Evolutionary conservation across 2,329 filamentous ascomycete genomes (phyloP).

Genomic region (Aspergillus flavus): DNA sequence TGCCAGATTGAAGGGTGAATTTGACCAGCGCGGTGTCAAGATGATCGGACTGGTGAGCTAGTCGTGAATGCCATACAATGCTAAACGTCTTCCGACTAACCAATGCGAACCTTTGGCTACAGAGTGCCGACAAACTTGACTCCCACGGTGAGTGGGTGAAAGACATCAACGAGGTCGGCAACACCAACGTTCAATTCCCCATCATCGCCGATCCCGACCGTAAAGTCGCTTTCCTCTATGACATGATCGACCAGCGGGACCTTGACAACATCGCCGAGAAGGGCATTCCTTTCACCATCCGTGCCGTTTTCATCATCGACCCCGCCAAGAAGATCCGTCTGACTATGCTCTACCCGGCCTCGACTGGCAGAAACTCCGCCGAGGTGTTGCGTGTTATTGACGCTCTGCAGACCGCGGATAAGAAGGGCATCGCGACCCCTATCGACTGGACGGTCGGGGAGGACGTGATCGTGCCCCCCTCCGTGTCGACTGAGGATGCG

Average conservation of each 20-base stretch:
- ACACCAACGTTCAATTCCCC: conserved; percentile 72
- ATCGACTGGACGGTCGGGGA: conserved; percentile 90
- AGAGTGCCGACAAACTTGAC: conserved; percentile 75
- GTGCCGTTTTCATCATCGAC: conserved; percentile 93
- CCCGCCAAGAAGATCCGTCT: conserved; percentile 91
- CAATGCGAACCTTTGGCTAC: not conserved
- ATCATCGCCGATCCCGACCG: conserved; percentile 82
- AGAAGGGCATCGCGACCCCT: conserved; percentile 83
- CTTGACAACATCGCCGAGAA: conserved; percentile 79
- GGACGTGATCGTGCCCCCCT: conserved; percentile 88
- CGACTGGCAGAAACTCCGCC: conserved; percentile 79
- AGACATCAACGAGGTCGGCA: conserved; percentile 81
- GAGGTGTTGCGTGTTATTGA: conserved; percentile 80
- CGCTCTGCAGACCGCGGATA: conserved; percentile 82
- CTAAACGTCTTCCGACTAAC: not conserved
- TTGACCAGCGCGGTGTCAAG: conserved; percentile 84
- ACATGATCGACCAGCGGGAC: conserved; percentile 86
- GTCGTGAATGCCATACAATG: not conserved
- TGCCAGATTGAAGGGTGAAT: conserved; percentile 87
- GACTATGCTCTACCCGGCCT: conserved; percentile 91
- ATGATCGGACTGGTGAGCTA: conserved; percentile 70
- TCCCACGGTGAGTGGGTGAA: conserved; percentile 88
- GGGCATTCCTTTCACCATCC: conserved; percentile 78
- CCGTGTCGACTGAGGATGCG: conserved; percentile 81
- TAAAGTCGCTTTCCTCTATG: conserved; percentile 74